Percentiles rank a stretch among this genome's conserved stretches.
Conservation (phyloP, 2,329 filamentous ascomycete species). For the Colletotrichum horii region DNA sequence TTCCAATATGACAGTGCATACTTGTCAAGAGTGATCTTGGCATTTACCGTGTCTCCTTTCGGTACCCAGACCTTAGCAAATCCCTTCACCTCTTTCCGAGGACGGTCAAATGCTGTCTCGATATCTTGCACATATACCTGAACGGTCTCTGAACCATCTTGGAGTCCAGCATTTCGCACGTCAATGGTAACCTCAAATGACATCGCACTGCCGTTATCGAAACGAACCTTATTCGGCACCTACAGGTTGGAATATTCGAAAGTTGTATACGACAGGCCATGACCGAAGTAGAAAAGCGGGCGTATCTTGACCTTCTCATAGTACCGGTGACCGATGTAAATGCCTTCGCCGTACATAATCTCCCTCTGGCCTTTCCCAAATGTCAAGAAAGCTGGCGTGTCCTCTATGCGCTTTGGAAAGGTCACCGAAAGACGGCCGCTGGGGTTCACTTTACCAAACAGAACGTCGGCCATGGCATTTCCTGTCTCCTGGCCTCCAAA, state of each 20-base stretch:
- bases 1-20: neutral
- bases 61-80: constrained; percentile 58
- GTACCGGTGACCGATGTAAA: constrained; percentile 75
- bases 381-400: constrained; percentile 72
- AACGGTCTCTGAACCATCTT: neutral
- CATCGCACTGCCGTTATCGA: neutral
- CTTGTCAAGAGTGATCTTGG: neutral
- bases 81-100: constrained; percentile 54
- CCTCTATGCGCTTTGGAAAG: constrained; percentile 66
- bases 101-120: constrained; percentile 39
- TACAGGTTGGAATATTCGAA: constrained; percentile 50
- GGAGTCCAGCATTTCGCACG: neutral
- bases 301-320: constrained; percentile 57
- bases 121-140: constrained; percentile 46
- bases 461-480: constrained; percentile 27
- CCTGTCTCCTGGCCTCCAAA: constrained; percentile 29
- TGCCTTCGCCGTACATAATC: constrained; percentile 73
- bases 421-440: constrained; percentile 74
- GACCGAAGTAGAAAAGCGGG: constrained; percentile 70
- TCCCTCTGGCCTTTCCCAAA: constrained; percentile 67
- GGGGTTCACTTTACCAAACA: constrained; percentile 27
- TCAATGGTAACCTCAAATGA: neutral
- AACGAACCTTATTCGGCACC: constrained; percentile 24
- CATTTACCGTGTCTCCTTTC: constrained; percentile 40
- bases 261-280: constrained; percentile 70